Conservation (phyloP, 148 eudicot genomes). For the Euryodendron excelsum region DNA sequence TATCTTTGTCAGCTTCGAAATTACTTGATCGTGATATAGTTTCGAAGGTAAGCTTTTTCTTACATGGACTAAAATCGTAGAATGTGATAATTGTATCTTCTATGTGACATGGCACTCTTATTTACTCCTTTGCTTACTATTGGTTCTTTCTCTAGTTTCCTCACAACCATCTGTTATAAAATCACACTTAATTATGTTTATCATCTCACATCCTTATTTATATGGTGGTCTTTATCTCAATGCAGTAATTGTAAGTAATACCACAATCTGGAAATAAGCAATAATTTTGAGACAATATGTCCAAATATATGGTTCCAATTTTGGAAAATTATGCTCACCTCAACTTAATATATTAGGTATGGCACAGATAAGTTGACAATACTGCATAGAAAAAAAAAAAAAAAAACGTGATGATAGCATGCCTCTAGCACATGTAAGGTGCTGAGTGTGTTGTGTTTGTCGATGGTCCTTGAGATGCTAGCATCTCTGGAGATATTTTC, state of each 20-base stretch:
- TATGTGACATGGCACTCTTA: neutral
- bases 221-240: neutral
- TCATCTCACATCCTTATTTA: neutral
- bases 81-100: neutral
- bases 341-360: no score
- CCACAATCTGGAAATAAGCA: neutral
- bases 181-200: neutral
- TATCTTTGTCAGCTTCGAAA: slow-evolving; percentile 72
- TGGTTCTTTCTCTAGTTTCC: neutral
- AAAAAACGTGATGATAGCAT: neutral
- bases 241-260: neutral
- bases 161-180: neutral
- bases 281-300: neutral
- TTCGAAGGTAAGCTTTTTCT: slow-evolving; percentile 58
- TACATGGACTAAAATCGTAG: neutral
- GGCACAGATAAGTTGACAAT: neutral
- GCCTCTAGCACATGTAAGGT: neutral
- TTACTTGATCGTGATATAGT: slow-evolving; percentile 64
- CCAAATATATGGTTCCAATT: neutral
- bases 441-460: neutral
- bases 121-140: neutral
- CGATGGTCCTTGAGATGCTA: neutral
- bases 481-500: neutral
- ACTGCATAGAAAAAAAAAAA: neutral
- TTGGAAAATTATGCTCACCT: no score